Percentiles rank a stretch among this genome's conserved stretches.
These are phyloP conservation scores for Tetradesmus lagerheimii DNA, from an alignment of 139 green algal genomes.

Conservation along the genomic window DNA sequence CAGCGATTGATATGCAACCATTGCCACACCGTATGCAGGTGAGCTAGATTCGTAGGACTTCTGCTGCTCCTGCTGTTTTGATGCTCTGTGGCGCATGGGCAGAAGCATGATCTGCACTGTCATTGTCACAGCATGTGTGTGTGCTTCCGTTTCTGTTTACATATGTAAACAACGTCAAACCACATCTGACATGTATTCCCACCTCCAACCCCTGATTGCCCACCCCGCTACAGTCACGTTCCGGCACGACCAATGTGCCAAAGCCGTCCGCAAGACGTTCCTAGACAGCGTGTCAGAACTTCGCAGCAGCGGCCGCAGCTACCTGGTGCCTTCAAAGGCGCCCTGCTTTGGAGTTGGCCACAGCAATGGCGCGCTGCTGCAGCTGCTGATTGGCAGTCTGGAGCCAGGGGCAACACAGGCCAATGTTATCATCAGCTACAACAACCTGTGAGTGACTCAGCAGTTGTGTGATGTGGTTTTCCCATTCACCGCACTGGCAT, in stretches of 20 bases:
- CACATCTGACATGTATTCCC: too few species aligned
- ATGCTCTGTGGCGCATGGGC: too few species aligned
- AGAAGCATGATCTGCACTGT: too few species aligned
- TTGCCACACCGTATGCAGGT: conserved; percentile 71
- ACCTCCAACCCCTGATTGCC: not conserved
- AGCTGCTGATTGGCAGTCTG: conserved; percentile 66
- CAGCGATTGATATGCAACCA: conserved; percentile 72
- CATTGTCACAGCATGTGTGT: too few species aligned
- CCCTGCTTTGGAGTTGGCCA: conserved; percentile 70
- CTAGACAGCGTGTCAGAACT: not conserved
- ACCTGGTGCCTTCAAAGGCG: conserved; percentile 37
- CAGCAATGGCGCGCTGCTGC: conserved; percentile 78
- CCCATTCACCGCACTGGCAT: too few species aligned
- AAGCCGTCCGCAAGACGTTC: conserved; percentile 28
- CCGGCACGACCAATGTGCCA: conserved; percentile 58
- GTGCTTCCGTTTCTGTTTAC: too few species aligned
- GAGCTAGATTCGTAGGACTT: too few species aligned
- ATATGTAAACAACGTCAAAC: too few species aligned
- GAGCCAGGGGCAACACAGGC: conserved; percentile 1
- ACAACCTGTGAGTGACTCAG: conserved; percentile 80
- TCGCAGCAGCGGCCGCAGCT: not conserved
- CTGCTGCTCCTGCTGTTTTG: too few species aligned
- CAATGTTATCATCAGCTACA: conserved; percentile 77
- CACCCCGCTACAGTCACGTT: conserved; percentile 10
- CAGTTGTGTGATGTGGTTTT: too few species aligned